Percentiles rank a stretch among this genome's conserved stretches.
Conservation (phyloP, 1,284 basidiomycete genomes). For the Takashimella tepidaria region DNA sequence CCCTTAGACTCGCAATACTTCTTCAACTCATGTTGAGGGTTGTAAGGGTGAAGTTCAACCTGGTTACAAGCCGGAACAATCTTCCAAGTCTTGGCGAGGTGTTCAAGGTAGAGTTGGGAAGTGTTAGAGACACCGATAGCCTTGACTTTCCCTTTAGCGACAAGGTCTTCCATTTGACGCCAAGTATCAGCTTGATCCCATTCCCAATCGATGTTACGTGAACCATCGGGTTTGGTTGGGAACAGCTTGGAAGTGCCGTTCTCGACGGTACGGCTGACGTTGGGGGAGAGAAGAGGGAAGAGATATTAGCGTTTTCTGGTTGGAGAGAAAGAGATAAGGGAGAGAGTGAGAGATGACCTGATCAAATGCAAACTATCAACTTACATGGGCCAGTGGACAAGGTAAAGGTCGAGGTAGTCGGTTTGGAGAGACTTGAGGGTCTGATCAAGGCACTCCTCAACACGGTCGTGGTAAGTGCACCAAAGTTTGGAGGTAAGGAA, state of each 20-base stretch:
- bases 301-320: not conserved
- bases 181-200: constrained; percentile 56
- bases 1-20: constrained; percentile 62
- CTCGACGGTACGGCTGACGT: constrained; percentile 20
- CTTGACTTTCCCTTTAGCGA: constrained; percentile 52
- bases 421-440: constrained; percentile 68
- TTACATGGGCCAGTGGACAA: constrained; percentile 52
- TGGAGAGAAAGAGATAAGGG: not conserved
- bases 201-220: constrained; percentile 44
- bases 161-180: constrained; percentile 57
- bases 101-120: constrained; percentile 47
- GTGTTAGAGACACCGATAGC: constrained; percentile 50
- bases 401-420: constrained; percentile 75
- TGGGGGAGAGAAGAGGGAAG: not conserved
- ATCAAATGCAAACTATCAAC: not conserved
- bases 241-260: constrained; percentile 38
- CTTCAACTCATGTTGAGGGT: constrained; percentile 67
- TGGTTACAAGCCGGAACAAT: constrained; percentile 63
- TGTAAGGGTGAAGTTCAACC: constrained; percentile 66
- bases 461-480: constrained; percentile 66
- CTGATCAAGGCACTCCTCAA: constrained; percentile 58
- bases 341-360: not conserved
- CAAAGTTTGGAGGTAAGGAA: constrained; percentile 62
- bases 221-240: constrained; percentile 41
- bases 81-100: constrained; percentile 53